These are phyloP conservation scores for Pelargonium australe DNA, from an alignment of 441 rosid species.

Conservation along the genomic window DNA sequence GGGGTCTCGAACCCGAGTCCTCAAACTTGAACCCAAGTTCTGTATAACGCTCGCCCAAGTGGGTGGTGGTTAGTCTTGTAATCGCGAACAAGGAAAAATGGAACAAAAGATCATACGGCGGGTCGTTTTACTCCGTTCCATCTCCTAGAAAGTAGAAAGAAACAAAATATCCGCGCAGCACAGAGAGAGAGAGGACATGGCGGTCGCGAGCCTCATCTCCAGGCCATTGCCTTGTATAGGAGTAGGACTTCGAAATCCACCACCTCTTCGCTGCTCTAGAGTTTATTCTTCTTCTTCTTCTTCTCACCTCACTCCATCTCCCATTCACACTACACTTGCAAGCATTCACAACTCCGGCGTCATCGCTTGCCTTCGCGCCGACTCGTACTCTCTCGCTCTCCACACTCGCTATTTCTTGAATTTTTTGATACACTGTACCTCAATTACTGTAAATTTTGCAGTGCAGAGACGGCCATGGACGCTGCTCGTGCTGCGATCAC, in stretches of 20 bases:
- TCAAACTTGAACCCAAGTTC: too few relatives aligned
- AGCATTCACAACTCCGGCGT: conserved; percentile 38
- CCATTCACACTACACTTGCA: conserved; percentile 23
- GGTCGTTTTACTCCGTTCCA: too few relatives aligned
- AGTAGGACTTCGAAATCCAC: neutral
- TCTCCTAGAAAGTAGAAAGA: too few relatives aligned
- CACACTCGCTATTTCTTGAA: neutral
- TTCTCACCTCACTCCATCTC: conserved; percentile 13
- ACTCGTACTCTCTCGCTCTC: conserved; percentile 20
- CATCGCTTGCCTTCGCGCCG: conserved; percentile 58
- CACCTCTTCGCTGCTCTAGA: neutral
- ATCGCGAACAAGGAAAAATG: too few relatives aligned
- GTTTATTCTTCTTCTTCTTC: conserved; percentile 15
- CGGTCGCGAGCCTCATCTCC: neutral
- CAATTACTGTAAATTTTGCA: conserved; percentile 3
- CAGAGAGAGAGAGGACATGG: neutral
- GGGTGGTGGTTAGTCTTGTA: too few relatives aligned
- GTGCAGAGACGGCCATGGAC: conserved; percentile 47
- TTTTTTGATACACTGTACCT: neutral
- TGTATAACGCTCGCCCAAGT: too few relatives aligned
- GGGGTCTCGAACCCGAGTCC: too few relatives aligned
- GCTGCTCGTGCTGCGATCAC: conserved; percentile 46
- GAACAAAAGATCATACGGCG: too few relatives aligned
- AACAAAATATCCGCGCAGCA: too few relatives aligned
- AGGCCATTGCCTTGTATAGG: neutral